phyloP scores from a whole-genome alignment of 148 eudicot species.

The Nyssa sinensis region DNA sequence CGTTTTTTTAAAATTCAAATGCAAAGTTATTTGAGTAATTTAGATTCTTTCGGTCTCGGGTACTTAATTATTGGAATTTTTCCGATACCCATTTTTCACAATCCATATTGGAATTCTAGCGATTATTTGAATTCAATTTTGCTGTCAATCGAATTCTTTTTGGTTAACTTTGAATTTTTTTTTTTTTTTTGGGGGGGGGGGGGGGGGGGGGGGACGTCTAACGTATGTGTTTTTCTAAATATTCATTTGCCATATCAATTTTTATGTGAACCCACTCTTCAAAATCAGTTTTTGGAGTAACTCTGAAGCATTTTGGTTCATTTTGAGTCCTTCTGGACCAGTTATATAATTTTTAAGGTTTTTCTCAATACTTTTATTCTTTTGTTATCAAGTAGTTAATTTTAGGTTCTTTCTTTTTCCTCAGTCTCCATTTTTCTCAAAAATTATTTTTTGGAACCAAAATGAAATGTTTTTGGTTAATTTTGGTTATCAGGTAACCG shows the following conservation, averaged over 20 bases:
- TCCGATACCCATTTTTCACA: neutral
- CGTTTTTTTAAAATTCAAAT: too few relatives aligned
- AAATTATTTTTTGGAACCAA: too few relatives aligned
- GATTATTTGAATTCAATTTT: neutral
- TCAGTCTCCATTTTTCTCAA: neutral
- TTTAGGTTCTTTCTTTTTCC: too few relatives aligned
- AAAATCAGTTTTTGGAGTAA: too few relatives aligned
- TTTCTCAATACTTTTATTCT: too few relatives aligned
- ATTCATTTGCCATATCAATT: neutral
- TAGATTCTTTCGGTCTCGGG: neutral
- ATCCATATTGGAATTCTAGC: neutral
- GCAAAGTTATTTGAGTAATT: neutral
- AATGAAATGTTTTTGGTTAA: neutral
- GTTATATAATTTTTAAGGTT: too few relatives aligned
- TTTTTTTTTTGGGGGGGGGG: too few relatives aligned
- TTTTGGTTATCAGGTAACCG: constrained; percentile 51
- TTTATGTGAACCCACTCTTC: too few relatives aligned
- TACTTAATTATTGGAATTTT: neutral
- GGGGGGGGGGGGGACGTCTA: too few relatives aligned
- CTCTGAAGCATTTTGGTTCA: too few relatives aligned
- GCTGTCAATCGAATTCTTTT: neutral
- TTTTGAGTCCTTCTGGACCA: too few relatives aligned
- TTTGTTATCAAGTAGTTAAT: too few relatives aligned
- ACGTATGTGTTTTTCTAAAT: neutral
- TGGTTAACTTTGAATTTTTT: neutral